phyloP scores from a whole-genome alignment of 306 rosid species.

The Dryas alaskensis region DNA sequence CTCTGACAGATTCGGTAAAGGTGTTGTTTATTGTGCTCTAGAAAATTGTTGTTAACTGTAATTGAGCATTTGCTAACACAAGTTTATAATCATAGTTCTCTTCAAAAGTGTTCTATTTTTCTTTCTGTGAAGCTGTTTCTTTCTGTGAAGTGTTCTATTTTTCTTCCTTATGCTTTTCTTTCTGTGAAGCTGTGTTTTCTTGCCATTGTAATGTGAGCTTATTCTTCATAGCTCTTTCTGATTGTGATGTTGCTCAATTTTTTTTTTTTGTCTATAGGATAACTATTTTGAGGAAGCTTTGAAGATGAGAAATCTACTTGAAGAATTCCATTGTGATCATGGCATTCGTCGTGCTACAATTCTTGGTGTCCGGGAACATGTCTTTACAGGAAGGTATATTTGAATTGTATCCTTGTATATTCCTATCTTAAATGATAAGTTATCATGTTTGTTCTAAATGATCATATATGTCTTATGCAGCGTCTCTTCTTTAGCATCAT shows the following conservation, averaged over 20 bases:
- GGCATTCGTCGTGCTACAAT: constrained; percentile 80
- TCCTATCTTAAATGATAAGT: not conserved
- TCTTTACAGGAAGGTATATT: constrained; percentile 84
- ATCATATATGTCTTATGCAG: constrained; percentile 40
- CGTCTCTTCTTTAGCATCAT: constrained; percentile 89
- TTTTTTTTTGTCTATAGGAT: constrained; percentile 30
- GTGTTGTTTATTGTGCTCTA: too few species aligned
- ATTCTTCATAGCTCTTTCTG: not conserved
- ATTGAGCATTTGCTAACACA: too few species aligned
- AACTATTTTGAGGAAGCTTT: constrained; percentile 65
- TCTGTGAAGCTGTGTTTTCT: too few species aligned
- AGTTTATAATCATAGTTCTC: too few species aligned
- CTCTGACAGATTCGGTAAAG: too few species aligned
- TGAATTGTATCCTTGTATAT: constrained; percentile 6
- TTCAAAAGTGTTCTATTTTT: too few species aligned
- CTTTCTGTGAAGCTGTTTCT: too few species aligned
- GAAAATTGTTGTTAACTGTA: too few species aligned
- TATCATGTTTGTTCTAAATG: not conserved
- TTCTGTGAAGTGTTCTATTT: too few species aligned
- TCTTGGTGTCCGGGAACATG: constrained; percentile 94
- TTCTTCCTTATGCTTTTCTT: too few species aligned
- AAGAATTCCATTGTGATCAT: constrained; percentile 76
- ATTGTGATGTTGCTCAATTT: constrained; percentile 7
- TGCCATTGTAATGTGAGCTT: not conserved
- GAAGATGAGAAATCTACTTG: constrained; percentile 96